Conservation (phyloP, 176 grass and related monocot species). For the Musa schizocarpa region DNA sequence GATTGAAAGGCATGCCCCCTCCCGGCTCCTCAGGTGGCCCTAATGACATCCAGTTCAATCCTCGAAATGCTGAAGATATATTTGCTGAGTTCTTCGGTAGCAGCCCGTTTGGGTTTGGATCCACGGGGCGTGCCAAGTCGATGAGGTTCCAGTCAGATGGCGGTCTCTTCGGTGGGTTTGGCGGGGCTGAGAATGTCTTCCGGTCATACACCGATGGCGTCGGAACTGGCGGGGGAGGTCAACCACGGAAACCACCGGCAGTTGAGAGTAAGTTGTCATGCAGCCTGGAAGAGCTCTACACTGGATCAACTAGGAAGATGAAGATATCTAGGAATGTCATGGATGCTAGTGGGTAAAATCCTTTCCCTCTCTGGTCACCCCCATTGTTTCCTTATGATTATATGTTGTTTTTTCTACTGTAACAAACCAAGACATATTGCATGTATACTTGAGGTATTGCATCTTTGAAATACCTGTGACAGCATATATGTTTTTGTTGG, state of each 20-base stretch:
- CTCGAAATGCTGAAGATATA: slow-evolving; percentile 47
- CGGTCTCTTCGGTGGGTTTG: slow-evolving; percentile 21
- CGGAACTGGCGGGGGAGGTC: background rate
- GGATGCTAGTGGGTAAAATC: slow-evolving; percentile 37
- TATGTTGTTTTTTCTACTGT: background rate
- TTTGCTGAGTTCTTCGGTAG: slow-evolving; percentile 76
- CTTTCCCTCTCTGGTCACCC: background rate
- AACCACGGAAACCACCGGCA: slow-evolving; percentile 5
- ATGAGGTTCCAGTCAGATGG: slow-evolving; percentile 25
- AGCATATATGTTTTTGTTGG: background rate
- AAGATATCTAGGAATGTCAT: slow-evolving; percentile 57
- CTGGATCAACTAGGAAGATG: slow-evolving; percentile 69
- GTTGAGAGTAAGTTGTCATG: slow-evolving; percentile 71
- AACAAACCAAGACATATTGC: background rate
- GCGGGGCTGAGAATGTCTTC: slow-evolving; percentile 6
- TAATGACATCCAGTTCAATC: background rate
- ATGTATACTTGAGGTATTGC: background rate
- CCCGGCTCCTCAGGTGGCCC: background rate
- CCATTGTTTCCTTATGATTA: background rate
- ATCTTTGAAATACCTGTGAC: too few species aligned
- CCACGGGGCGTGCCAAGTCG: slow-evolving; percentile 24
- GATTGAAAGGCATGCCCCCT: slow-evolving; percentile 28
- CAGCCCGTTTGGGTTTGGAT: slow-evolving; percentile 48
- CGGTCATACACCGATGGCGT: slow-evolving; percentile 9
- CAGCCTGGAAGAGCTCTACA: slow-evolving; percentile 75